A percentile compares a stretch with the other conserved stretches of the same genome.
phyloP scores from a whole-genome alignment of 768 basidiomycete genomes.

The Hygrophorus russula region DNA sequence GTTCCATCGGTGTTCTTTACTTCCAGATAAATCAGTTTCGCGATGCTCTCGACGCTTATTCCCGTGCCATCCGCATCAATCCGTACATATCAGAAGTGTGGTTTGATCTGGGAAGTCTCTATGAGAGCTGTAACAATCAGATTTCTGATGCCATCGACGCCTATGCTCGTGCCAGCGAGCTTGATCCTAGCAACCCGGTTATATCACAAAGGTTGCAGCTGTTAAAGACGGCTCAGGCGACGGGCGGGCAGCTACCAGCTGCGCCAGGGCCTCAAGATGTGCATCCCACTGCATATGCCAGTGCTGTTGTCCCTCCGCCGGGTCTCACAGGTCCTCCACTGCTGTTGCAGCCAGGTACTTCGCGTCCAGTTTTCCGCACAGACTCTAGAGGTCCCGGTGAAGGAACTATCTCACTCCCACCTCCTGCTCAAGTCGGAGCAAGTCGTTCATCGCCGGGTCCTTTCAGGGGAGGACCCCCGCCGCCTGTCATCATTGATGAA shows the following conservation, averaged over 20 bases:
- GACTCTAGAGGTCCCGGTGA: slow-evolving; percentile 59
- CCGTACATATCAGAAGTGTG: slow-evolving; percentile 94
- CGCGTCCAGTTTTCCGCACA: slow-evolving; percentile 48
- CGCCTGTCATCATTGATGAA: slow-evolving; percentile 73
- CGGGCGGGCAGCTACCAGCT: slow-evolving; percentile 67
- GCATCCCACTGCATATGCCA: slow-evolving; percentile 90
- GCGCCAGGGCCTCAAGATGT: slow-evolving; percentile 93
- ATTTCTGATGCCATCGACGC: slow-evolving; percentile 98
- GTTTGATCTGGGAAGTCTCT: slow-evolving; percentile 95
- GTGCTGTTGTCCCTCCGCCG: slow-evolving; percentile 59
- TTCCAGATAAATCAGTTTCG: slow-evolving; percentile 99
- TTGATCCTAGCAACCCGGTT: slow-evolving; percentile 76
- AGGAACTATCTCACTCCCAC: slow-evolving; percentile 37
- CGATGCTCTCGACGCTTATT: slow-evolving; percentile 97
- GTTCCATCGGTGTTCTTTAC: slow-evolving; percentile 96
- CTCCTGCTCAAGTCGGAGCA: slow-evolving; percentile 39
- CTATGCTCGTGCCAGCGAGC: slow-evolving; percentile 88
- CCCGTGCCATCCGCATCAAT: slow-evolving; percentile 96
- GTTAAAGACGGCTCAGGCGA: slow-evolving; percentile 67
- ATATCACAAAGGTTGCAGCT: slow-evolving; percentile 76
- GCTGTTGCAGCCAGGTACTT: slow-evolving; percentile 39
- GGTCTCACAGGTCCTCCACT: slow-evolving; percentile 60
- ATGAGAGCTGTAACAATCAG: slow-evolving; percentile 98
- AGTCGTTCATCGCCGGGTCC: slow-evolving; percentile 55
- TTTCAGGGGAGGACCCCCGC: slow-evolving; percentile 75